Evolutionary conservation across 2,329 filamentous ascomycete species (phyloP).

Genomic region (Truncatella angustata): DNA sequence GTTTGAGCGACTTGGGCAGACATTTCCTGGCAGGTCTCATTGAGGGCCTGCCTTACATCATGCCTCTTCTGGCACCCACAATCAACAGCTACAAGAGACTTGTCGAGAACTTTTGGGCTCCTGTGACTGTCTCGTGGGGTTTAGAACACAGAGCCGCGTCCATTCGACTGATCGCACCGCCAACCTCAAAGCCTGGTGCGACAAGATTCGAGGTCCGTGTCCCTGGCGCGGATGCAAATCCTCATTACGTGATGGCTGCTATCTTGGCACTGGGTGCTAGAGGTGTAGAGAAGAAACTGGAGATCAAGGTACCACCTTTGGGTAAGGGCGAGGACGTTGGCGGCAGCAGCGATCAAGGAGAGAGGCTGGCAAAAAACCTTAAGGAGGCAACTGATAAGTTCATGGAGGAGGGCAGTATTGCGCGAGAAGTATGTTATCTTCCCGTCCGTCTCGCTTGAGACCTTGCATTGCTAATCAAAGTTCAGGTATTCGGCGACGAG

Average conservation of each 20-base stretch:
- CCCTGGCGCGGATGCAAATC: conserved; percentile 90
- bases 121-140: conserved; percentile 96
- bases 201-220: conserved; percentile 93
- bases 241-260: conserved; percentile 81
- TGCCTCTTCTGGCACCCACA: conserved; percentile 92
- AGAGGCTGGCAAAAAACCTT: conserved; percentile 77
- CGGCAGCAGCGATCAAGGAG: conserved; percentile 66
- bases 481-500: conserved; percentile 76
- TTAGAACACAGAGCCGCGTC: conserved; percentile 92
- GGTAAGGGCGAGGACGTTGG: conserved; percentile 84
- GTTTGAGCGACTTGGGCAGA: conserved; percentile 83
- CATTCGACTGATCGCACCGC: conserved; percentile 84
- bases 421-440: conserved; percentile 58
- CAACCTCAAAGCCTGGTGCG: conserved; percentile 77
- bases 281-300: conserved; percentile 88
- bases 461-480: neutral
- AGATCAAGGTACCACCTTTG: conserved; percentile 77
- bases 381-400: conserved; percentile 83
- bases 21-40: conserved; percentile 92
- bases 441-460: neutral
- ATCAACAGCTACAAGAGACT: conserved; percentile 98
- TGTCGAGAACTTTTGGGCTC: conserved; percentile 99
- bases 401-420: conserved; percentile 74
- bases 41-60: conserved; percentile 86
- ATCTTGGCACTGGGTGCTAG: conserved; percentile 87